Conservation (phyloP, 495 filamentous ascomycete genomes). For the Extremus antarcticus region DNA sequence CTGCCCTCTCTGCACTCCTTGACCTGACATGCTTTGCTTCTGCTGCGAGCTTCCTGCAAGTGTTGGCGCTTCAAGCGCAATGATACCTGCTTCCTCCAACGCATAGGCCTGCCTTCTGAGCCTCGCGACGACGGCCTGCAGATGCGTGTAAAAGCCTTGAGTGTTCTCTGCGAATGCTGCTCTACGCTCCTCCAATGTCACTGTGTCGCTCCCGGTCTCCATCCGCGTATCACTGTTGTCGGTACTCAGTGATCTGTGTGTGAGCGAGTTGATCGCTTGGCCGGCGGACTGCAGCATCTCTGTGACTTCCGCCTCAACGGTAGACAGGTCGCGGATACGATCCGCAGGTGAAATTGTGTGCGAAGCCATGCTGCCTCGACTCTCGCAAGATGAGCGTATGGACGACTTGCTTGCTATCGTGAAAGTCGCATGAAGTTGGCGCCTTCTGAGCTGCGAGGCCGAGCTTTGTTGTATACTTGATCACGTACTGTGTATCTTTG, state of each 20-base stretch:
- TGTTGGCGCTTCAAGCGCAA: conserved; percentile 37
- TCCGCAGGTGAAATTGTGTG: conserved; percentile 33
- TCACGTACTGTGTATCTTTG: too few relatives aligned
- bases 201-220: background rate
- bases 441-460: background rate
- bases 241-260: conserved; percentile 32
- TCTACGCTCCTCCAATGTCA: conserved; percentile 40
- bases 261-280: conserved; percentile 57
- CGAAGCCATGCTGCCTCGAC: conserved; percentile 6
- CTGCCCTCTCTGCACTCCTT: background rate
- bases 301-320: conserved; percentile 54
- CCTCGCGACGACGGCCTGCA: conserved; percentile 38
- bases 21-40: background rate
- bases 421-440: too few relatives aligned
- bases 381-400: too few relatives aligned
- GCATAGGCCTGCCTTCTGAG: conserved; percentile 70
- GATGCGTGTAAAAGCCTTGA: conserved; percentile 49
- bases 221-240: conserved; percentile 14
- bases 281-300: conserved; percentile 57
- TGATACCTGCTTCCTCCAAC: conserved; percentile 64
- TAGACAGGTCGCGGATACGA: conserved; percentile 65
- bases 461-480: too few relatives aligned
- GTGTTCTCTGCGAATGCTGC: conserved; percentile 50
- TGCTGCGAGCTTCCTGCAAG: conserved; percentile 11
- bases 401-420: too few relatives aligned